Percentiles rank a stretch among this genome's conserved stretches.
Conservation (phyloP, 2,329 filamentous ascomycete species). For the Davidsoniella australis region DNA sequence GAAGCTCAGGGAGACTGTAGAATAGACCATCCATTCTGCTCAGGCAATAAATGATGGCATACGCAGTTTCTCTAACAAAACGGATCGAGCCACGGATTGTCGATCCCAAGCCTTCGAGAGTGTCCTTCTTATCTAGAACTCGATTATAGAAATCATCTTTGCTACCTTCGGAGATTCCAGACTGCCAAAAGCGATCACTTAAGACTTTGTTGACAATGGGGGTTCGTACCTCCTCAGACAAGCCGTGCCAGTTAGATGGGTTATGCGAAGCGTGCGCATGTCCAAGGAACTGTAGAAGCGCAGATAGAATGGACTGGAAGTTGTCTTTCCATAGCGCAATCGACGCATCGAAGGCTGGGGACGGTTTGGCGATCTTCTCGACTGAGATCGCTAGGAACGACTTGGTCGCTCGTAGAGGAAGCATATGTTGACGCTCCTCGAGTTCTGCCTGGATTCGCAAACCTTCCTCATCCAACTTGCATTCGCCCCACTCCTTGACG, state of each 20-base stretch:
- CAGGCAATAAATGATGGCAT: slow-evolving; percentile 88
- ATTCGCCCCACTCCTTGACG: slow-evolving; percentile 66
- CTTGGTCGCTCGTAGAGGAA: slow-evolving; percentile 78
- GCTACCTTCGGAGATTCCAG: slow-evolving; percentile 86
- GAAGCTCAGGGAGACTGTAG: slow-evolving; percentile 75
- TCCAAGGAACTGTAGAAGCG: slow-evolving; percentile 68
- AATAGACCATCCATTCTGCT: slow-evolving; percentile 74
- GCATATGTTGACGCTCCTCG: slow-evolving; percentile 52
- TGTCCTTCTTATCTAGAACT: slow-evolving; percentile 74
- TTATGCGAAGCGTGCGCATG: slow-evolving; percentile 89
- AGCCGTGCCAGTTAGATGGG: slow-evolving; percentile 60
- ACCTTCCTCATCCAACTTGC: slow-evolving; percentile 62
- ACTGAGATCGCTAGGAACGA: slow-evolving; percentile 84
- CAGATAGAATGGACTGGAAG: slow-evolving; percentile 68
- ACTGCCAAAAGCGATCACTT: slow-evolving; percentile 95
- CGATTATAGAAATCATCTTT: slow-evolving; percentile 93
- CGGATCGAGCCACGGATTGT: slow-evolving; percentile 78
- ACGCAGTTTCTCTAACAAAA: slow-evolving; percentile 81
- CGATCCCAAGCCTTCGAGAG: slow-evolving; percentile 84
- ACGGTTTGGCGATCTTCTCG: slow-evolving; percentile 65
- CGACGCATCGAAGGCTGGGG: slow-evolving; percentile 56
- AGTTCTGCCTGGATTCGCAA: slow-evolving; percentile 62
- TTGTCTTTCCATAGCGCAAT: slow-evolving; percentile 71
- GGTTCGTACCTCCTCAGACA: slow-evolving; percentile 57
- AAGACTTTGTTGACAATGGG: slow-evolving; percentile 62